A percentile compares a stretch with the other conserved stretches of the same genome.
These are phyloP conservation scores for Neopestalotiopsis clavispora DNA, from an alignment of 2,329 filamentous ascomycete genomes.

Conservation along the genomic window DNA sequence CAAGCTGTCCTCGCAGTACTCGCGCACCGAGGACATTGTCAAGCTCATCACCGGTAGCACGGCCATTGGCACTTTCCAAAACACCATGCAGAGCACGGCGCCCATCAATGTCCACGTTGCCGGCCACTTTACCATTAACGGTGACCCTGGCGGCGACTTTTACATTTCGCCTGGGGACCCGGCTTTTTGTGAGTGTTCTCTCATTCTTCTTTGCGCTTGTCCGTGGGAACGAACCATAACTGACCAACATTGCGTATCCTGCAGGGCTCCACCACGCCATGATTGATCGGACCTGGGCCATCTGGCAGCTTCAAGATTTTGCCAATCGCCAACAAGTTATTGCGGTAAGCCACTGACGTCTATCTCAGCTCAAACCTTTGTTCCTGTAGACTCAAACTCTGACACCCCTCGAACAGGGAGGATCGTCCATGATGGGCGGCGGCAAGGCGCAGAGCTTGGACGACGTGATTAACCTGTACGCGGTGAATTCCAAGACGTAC, in stretches of 20 bases:
- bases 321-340: constrained; percentile 12
- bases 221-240: not conserved
- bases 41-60: constrained; percentile 36
- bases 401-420: not conserved
- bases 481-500: constrained; percentile 21
- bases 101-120: constrained; percentile 41
- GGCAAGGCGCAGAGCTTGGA: constrained; percentile 20
- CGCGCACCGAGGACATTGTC: constrained; percentile 26
- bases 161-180: constrained; percentile 10
- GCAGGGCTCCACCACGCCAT: constrained; percentile 15
- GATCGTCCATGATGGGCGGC: constrained; percentile 16
- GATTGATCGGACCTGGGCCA: constrained; percentile 13
- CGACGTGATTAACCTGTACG: constrained; percentile 21
- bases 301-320: constrained; percentile 16
- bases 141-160: constrained; percentile 36
- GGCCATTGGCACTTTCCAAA: constrained; percentile 40
- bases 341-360: not conserved
- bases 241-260: not conserved
- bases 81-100: constrained; percentile 36
- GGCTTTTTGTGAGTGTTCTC: constrained; percentile 8
- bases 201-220: not conserved
- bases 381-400: fast-evolving
- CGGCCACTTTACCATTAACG: constrained; percentile 44
- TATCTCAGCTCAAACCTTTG: not conserved
- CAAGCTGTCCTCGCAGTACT: constrained; percentile 29